These are phyloP conservation scores for Rhexocercosporidium sp. DNA, from an alignment of 2,329 filamentous ascomycete species.

Conservation along the genomic window DNA sequence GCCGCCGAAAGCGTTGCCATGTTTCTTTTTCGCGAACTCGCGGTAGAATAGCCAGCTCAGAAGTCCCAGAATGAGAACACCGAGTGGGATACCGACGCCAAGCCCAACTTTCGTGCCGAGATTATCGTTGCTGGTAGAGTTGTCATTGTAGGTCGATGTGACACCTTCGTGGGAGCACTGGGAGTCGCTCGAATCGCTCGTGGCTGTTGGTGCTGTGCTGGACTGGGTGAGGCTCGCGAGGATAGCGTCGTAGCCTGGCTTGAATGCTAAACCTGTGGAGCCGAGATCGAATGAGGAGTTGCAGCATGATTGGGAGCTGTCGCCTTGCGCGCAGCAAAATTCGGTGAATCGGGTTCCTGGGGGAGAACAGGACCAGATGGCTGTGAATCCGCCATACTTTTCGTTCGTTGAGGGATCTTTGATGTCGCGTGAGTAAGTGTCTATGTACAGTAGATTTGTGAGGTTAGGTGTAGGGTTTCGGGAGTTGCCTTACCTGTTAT, in stretches of 20 bases:
- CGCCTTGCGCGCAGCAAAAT: background rate
- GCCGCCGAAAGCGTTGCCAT: background rate
- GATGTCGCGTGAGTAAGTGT: no score
- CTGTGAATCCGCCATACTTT: background rate
- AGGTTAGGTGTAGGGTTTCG: no score
- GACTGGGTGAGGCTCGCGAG: background rate
- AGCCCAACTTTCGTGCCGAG: background rate
- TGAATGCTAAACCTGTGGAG: background rate
- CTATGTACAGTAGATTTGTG: no score
- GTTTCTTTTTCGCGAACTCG: background rate
- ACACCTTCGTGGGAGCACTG: background rate
- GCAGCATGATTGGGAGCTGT: background rate
- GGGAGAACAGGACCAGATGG: background rate
- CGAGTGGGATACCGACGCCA: background rate
- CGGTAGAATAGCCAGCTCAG: background rate
- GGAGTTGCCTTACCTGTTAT: background rate
- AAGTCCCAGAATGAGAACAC: background rate
- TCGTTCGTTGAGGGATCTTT: background rate
- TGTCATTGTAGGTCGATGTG: background rate
- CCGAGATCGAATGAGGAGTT: background rate
- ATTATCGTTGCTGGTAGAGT: background rate
- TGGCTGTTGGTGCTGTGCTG: background rate
- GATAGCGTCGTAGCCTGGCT: background rate
- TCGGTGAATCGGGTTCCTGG: background rate
- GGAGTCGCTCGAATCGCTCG: background rate